A percentile compares a stretch with the other conserved stretches of the same genome.
Conservation (phyloP, 2,329 filamentous ascomycete species). For the Cladosporium sp. region DNA sequence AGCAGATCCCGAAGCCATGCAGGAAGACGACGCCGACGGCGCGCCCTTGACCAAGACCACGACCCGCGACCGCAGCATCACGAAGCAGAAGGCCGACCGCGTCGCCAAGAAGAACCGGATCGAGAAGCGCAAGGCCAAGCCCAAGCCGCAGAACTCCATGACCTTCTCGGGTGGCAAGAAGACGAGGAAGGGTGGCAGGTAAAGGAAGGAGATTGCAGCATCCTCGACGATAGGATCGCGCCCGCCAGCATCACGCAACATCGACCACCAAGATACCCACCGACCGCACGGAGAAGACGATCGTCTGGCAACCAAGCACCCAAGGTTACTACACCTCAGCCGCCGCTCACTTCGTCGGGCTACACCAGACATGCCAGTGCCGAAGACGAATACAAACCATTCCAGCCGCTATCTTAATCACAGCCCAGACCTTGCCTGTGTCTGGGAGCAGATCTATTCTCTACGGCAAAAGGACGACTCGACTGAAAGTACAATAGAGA, state of each 20-base stretch:
- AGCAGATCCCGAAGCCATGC: conserved; percentile 12
- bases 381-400: too few species aligned
- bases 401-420: too few species aligned
- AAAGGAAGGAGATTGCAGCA: background rate
- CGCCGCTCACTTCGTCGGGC: too few species aligned
- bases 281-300: background rate
- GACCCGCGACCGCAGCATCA: conserved; percentile 8
- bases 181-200: conserved; percentile 11
- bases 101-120: conserved; percentile 8
- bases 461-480: too few species aligned
- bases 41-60: conserved; percentile 9
- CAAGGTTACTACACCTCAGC: too few species aligned
- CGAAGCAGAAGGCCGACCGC: conserved; percentile 10
- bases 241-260: background rate
- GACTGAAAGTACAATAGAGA: background rate
- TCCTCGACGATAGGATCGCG: too few species aligned
- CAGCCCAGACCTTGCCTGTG: too few species aligned
- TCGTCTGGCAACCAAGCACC: too few species aligned
- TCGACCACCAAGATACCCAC: conserved; percentile 6
- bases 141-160: conserved; percentile 8
- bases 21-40: conserved; percentile 10
- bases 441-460: too few species aligned
- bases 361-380: too few species aligned
- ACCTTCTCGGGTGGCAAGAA: conserved; percentile 2
- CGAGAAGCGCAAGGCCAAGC: conserved; percentile 7